phyloP scores from a whole-genome alignment of 2,329 filamentous ascomycete species.

The Paracoccidioides lutzii region DNA sequence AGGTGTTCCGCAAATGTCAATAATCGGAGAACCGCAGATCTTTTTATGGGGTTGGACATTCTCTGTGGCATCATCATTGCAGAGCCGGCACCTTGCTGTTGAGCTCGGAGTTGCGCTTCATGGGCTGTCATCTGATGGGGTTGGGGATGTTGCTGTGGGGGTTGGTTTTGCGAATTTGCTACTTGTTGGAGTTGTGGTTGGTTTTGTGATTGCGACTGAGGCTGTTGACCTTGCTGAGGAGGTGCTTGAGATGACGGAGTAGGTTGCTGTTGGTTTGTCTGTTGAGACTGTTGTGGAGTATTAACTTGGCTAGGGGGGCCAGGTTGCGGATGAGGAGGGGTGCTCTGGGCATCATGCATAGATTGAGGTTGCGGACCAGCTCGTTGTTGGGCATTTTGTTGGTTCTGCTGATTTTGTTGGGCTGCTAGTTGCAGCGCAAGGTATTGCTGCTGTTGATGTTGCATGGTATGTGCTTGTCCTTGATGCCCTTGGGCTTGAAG shows the following conservation, averaged over 20 bases:
- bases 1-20: slow-evolving; percentile 45
- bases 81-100: slow-evolving; percentile 24
- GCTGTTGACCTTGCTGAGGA: slow-evolving; percentile 20
- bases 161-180: slow-evolving; percentile 10
- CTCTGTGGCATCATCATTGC: slow-evolving; percentile 29
- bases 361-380: slow-evolving; percentile 29
- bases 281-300: slow-evolving; percentile 24
- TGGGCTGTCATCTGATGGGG: slow-evolving; percentile 28
- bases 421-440: slow-evolving; percentile 6
- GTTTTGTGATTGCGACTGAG: slow-evolving; percentile 20
- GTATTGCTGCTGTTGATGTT: slow-evolving; percentile 26
- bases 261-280: slow-evolving; percentile 18
- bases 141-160: slow-evolving; percentile 17
- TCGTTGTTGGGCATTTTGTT: slow-evolving; percentile 31
- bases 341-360: slow-evolving; percentile 30
- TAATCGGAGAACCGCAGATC: slow-evolving; percentile 39
- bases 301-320: slow-evolving; percentile 26
- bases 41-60: slow-evolving; percentile 24
- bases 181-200: slow-evolving; percentile 23
- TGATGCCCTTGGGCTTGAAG: slow-evolving; percentile 22
- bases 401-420: slow-evolving; percentile 24
- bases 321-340: slow-evolving; percentile 33
- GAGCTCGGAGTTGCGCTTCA: slow-evolving; percentile 29
- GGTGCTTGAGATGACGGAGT: slow-evolving; percentile 18
- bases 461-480: slow-evolving; percentile 30